These are phyloP conservation scores for Cephalotrichum gorgonifer DNA, from an alignment of 2,329 filamentous ascomycete genomes.

Conservation along the genomic window DNA sequence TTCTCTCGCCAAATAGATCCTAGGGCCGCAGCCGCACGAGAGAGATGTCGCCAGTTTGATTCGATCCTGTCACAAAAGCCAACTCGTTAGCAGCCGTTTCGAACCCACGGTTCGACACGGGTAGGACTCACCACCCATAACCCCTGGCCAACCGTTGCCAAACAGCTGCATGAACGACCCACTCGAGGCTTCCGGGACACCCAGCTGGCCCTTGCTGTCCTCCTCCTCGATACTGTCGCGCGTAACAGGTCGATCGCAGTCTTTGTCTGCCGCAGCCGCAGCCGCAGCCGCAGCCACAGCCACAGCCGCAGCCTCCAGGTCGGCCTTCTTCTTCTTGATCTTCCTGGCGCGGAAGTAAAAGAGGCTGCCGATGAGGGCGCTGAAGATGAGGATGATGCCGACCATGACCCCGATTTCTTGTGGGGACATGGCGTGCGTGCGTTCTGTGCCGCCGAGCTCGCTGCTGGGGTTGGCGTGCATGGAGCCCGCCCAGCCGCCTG, in stretches of 20 bases:
- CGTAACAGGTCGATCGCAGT: neutral
- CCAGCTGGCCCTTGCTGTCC: neutral
- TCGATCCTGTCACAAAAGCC: neutral
- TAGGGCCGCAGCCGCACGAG: neutral
- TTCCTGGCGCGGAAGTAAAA: slow-evolving; percentile 5
- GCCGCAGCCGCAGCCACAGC: too few relatives aligned
- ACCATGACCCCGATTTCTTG: slow-evolving; percentile 8
- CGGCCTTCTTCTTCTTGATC: slow-evolving; percentile 1
- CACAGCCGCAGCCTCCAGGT: slow-evolving; percentile 1
- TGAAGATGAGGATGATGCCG: slow-evolving; percentile 5
- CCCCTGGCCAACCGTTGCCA: neutral
- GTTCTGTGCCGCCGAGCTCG: slow-evolving; percentile 6
- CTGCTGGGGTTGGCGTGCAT: slow-evolving; percentile 7
- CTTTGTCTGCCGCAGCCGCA: too few relatives aligned
- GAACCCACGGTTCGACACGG: neutral
- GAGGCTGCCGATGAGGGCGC: slow-evolving; percentile 5
- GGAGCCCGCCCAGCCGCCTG: slow-evolving; percentile 7
- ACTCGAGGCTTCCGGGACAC: neutral
- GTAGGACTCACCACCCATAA: neutral
- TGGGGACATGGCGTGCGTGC: slow-evolving; percentile 5
- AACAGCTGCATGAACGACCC: slow-evolving; percentile 1
- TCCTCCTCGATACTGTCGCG: neutral
- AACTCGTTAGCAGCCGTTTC: neutral
- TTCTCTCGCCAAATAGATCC: too few relatives aligned
- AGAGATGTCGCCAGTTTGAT: neutral